Percentiles rank a stretch among this genome's conserved stretches.
phyloP scores from a whole-genome alignment of 176 grass and related monocot genomes.

The Zoysia japonica region DNA sequence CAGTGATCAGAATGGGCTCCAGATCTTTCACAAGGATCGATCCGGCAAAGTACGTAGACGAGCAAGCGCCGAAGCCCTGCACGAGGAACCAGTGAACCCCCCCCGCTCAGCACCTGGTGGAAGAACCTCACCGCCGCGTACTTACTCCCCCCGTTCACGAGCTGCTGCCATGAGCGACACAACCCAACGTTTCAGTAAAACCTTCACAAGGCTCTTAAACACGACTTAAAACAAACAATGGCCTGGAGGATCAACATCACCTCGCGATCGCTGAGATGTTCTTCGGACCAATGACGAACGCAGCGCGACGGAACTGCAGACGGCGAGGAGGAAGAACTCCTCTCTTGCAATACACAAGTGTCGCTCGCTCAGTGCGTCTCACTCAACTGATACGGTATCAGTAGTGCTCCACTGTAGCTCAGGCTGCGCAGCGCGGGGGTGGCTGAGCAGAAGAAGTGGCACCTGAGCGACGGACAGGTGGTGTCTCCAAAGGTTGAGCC shows the following conservation, averaged over 20 bases:
- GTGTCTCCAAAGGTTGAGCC: conserved; percentile 37
- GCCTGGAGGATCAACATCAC: conserved; percentile 5
- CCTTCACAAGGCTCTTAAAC: background rate
- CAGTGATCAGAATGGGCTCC: conserved; percentile 3
- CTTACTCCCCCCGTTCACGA: conserved; percentile 17
- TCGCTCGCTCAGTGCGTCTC: background rate
- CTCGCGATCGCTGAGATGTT: conserved; percentile 8
- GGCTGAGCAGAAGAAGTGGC: conserved; percentile 4
- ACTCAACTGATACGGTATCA: background rate
- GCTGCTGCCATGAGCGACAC: background rate
- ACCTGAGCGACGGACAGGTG: conserved; percentile 42
- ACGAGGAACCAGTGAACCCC: conserved; percentile 22
- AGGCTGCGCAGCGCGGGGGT: conserved; percentile 33
- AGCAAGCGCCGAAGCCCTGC: background rate
- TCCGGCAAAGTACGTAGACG: background rate
- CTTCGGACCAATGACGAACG: background rate
- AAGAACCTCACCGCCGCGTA: conserved; percentile 12
- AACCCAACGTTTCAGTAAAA: background rate
- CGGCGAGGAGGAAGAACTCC: background rate
- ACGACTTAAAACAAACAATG: background rate
- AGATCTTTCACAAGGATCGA: conserved; percentile 7
- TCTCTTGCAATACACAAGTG: background rate
- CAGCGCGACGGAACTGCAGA: background rate
- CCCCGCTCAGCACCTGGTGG: background rate
- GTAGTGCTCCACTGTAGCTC: background rate